Conservation (phyloP, 495 filamentous ascomycete species). For the Lophiotrema nucula region DNA sequence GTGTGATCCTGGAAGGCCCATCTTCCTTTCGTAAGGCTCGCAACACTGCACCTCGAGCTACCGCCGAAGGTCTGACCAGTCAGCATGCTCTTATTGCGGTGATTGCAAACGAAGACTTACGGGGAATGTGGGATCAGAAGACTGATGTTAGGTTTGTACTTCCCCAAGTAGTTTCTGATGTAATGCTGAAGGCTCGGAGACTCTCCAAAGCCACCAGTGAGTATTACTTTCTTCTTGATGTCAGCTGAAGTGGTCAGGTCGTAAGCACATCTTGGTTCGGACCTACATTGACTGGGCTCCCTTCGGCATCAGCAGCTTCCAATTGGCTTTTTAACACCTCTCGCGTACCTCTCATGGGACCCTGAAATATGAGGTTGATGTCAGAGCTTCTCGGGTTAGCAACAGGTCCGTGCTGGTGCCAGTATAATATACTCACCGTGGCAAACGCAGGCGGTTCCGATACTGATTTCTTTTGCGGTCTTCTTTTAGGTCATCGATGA, state of each 20-base stretch:
- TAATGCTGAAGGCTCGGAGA: slow-evolving; percentile 32
- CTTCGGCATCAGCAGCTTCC: background rate
- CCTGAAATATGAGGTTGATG: too few relatives aligned
- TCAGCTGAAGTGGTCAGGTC: background rate
- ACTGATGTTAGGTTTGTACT: background rate
- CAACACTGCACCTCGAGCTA: slow-evolving; percentile 38
- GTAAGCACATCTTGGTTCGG: background rate
- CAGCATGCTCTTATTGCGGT: too few relatives aligned
- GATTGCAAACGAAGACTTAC: background rate
- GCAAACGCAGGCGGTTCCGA: slow-evolving; percentile 7
- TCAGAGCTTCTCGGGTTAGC: too few relatives aligned
- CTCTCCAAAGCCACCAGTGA: slow-evolving; percentile 39
- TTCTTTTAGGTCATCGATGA: background rate
- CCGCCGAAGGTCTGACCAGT: slow-evolving; percentile 17
- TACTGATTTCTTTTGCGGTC: background rate
- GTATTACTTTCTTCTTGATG: slow-evolving; percentile 38
- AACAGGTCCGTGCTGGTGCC: too few relatives aligned
- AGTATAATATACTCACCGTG: too few relatives aligned
- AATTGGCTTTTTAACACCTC: slow-evolving; percentile 1
- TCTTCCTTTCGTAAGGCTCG: slow-evolving; percentile 32
- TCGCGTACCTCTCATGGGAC: background rate
- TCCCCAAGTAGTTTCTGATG: slow-evolving; percentile 12
- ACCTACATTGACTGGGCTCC: background rate
- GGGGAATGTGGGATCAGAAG: background rate
- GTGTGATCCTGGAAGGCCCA: slow-evolving; percentile 28